Evolutionary conservation across 2,329 filamentous ascomycete genomes (phyloP).

Genomic region (Colletotrichum tanaceti): DNA sequence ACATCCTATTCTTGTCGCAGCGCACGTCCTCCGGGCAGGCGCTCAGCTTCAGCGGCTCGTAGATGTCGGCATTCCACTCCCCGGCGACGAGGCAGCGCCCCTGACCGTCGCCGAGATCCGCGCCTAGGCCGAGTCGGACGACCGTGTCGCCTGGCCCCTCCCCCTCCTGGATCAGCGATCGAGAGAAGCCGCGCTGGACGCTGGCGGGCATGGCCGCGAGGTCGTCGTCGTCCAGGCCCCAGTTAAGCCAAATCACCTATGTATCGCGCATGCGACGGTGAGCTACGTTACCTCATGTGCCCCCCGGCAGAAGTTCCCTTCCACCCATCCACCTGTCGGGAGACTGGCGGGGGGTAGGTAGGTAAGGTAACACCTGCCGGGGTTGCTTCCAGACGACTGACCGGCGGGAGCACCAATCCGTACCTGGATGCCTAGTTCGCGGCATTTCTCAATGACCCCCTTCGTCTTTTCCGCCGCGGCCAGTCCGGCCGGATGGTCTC

Average conservation of each 20-base stretch:
- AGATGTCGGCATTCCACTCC: slow-evolving; percentile 68
- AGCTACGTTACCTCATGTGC: slow-evolving; percentile 12
- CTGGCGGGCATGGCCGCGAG: slow-evolving; percentile 62
- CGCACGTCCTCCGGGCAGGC: slow-evolving; percentile 55
- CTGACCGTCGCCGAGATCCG: slow-evolving; percentile 57
- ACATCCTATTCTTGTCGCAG: slow-evolving; percentile 69
- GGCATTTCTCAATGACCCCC: slow-evolving; percentile 57
- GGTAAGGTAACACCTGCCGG: slow-evolving; percentile 1
- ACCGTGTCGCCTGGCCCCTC: slow-evolving; percentile 21
- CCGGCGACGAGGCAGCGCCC: slow-evolving; percentile 62
- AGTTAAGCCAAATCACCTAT: slow-evolving; percentile 65
- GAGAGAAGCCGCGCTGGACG: slow-evolving; percentile 61
- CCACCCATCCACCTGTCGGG: background rate
- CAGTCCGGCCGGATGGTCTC: slow-evolving; percentile 54
- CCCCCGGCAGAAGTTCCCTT: background rate
- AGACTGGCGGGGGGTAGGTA: background rate
- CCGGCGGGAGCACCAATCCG: slow-evolving; percentile 23
- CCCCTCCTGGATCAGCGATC: slow-evolving; percentile 47
- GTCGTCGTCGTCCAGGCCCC: slow-evolving; percentile 66
- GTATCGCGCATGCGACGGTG: slow-evolving; percentile 22
- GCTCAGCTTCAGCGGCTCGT: slow-evolving; percentile 56
- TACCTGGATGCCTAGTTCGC: slow-evolving; percentile 61
- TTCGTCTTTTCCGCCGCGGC: slow-evolving; percentile 55
- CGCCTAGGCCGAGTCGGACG: slow-evolving; percentile 54
- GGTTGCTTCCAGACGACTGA: slow-evolving; percentile 4